Conservation (phyloP, 2,329 filamentous ascomycete species). For the Curvularia sp. region DNA sequence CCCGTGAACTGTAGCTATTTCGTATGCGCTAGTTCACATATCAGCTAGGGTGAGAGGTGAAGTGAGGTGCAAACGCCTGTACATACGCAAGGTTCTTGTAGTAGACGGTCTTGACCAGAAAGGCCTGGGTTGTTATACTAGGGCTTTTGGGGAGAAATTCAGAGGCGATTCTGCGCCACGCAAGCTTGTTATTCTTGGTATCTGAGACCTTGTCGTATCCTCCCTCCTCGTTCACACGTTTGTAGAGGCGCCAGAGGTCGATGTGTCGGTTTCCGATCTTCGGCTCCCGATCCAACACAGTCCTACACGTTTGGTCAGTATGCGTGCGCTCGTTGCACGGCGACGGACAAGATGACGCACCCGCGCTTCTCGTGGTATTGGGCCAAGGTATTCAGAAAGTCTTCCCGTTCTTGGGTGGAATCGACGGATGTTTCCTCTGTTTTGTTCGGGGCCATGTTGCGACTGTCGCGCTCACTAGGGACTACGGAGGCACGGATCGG, state of each 20-base stretch:
- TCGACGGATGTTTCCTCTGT: constrained; percentile 57
- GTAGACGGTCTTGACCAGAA: constrained; percentile 84
- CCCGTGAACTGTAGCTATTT: constrained; percentile 78
- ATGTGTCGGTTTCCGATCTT: constrained; percentile 79
- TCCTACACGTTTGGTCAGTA: constrained; percentile 55
- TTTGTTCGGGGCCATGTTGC: constrained; percentile 55
- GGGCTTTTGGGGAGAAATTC: constrained; percentile 74
- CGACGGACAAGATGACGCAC: constrained; percentile 47
- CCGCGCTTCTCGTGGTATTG: constrained; percentile 81
- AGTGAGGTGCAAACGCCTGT: constrained; percentile 1
- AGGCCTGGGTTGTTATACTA: constrained; percentile 83
- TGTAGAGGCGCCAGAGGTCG: constrained; percentile 80
- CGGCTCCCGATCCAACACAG: constrained; percentile 78
- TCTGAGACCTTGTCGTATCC: constrained; percentile 81
- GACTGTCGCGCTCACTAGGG: constrained; percentile 45
- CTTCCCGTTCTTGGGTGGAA: constrained; percentile 70
- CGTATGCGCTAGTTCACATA: constrained; percentile 66
- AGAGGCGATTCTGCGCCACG: constrained; percentile 80
- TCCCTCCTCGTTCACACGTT: constrained; percentile 75
- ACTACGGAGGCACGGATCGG: constrained; percentile 23
- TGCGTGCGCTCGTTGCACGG: constrained; percentile 30
- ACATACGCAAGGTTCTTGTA: constrained; percentile 80
- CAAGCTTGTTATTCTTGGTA: constrained; percentile 76
- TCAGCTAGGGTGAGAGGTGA: constrained; percentile 12
- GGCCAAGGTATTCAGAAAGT: constrained; percentile 76